phyloP scores from a whole-genome alignment of 1,284 basidiomycete species.

The Kalmanozyma brasiliensis region DNA sequence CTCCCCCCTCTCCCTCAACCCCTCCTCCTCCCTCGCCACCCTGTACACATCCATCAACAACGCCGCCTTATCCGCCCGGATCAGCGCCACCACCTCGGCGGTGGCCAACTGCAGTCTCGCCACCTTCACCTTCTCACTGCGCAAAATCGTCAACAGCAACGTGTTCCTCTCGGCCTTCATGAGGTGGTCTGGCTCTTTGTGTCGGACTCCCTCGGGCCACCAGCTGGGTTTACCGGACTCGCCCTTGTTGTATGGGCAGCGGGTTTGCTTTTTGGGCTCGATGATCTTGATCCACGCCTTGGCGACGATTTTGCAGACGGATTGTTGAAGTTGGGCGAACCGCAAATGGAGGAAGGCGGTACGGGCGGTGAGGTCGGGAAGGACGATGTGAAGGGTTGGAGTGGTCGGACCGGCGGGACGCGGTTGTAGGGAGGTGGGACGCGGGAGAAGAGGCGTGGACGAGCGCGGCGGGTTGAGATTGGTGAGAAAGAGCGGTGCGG shows the following conservation, averaged over 20 bases:
- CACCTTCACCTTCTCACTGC: constrained; percentile 68
- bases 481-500: constrained; percentile 41
- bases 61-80: constrained; percentile 70
- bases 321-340: constrained; percentile 70
- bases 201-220: constrained; percentile 72
- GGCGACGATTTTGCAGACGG: constrained; percentile 71
- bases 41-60: constrained; percentile 71
- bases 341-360: constrained; percentile 65
- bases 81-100: constrained; percentile 70
- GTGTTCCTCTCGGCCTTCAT: constrained; percentile 70
- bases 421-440: constrained; percentile 1
- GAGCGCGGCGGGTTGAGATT: constrained; percentile 20
- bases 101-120: constrained; percentile 71
- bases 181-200: constrained; percentile 72
- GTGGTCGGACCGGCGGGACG: not conserved
- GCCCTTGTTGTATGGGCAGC: constrained; percentile 71
- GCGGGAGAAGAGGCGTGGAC: constrained; percentile 11
- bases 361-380: constrained; percentile 39
- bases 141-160: constrained; percentile 70
- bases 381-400: constrained; percentile 18
- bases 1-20: constrained; percentile 49
- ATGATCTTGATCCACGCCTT: constrained; percentile 70
- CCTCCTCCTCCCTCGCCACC: constrained; percentile 69
- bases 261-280: constrained; percentile 73
- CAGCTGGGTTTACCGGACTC: constrained; percentile 71